Evolutionary conservation across 176 grass and related monocot species (phyloP), one percentile per base, ranked within the genome.

Genomic region (Lolium multiflorum): DNA sequence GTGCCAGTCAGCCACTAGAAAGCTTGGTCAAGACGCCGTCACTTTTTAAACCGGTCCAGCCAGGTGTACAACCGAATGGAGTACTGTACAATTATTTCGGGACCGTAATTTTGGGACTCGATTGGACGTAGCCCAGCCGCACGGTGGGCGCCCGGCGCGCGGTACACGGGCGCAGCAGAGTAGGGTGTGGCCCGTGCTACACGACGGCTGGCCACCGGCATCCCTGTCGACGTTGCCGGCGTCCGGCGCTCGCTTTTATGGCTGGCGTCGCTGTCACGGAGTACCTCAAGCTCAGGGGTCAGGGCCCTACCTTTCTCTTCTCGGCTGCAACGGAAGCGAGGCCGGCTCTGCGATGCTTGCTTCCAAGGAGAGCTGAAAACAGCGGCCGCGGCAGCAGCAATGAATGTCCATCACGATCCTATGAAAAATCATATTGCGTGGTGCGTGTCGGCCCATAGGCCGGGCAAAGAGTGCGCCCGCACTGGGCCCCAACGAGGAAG

Each of bases 21-120:
- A 35, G 31, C 28, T 66, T 35, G 51, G 84, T 90, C 88, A 90
- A 78, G 46, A 78, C 63, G 78, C 24, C 4, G 67, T 37, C 48
- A 22, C 68, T 35, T 16, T 59, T 20, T 11, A 25, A 65, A 57
- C 9, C 41, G 9, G 54, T 69, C 41, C 41, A 43, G 41, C 66
- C 76, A 75, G 71, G 57, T 25, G 76, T 37, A 20, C 82, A 67
- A 3, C 9, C 10, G 5, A 37, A 15, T 24, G 46, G 16, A 17
- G 22, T 21, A n/a, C n/a, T n/a, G n/a, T n/a, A 76, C 50, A 25
- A 41, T 57, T 43, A 43, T 57, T 14, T 21, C 0, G 54, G 41
- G 25, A 59, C 22, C 10, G 75, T 43, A n/a, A 35, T 69, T 44
- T 49, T 24, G 21, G 6, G 12, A 13, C 71, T 37, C 26, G 43